phyloP scores from a whole-genome alignment of 2,329 filamentous ascomycete species.

The Fusarium cicatricum region DNA sequence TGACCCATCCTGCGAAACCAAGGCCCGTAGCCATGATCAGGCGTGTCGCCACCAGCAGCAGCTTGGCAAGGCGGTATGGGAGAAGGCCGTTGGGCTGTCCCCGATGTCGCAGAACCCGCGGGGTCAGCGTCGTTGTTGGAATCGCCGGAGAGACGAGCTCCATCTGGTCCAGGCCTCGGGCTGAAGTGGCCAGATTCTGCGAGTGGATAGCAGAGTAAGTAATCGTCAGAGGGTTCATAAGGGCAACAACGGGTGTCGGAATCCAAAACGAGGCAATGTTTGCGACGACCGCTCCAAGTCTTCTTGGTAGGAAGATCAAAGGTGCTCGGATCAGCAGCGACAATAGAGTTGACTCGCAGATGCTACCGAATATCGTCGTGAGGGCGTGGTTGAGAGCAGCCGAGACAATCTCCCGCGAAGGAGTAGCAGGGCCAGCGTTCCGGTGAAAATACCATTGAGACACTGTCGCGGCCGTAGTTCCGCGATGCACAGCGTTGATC shows the following conservation, averaged over 20 bases:
- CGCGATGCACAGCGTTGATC: slow-evolving; percentile 86
- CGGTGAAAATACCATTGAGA: slow-evolving; percentile 99
- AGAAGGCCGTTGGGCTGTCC: slow-evolving; percentile 67
- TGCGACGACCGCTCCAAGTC: slow-evolving; percentile 70
- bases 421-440: slow-evolving; percentile 78
- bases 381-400: slow-evolving; percentile 84
- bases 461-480: slow-evolving; percentile 92
- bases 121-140: slow-evolving; percentile 76
- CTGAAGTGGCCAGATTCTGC: slow-evolving; percentile 78
- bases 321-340: slow-evolving; percentile 84
- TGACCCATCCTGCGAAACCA: slow-evolving; percentile 96
- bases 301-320: slow-evolving; percentile 80
- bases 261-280: slow-evolving; percentile 81
- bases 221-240: slow-evolving; percentile 90
- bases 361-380: slow-evolving; percentile 89
- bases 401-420: slow-evolving; percentile 80
- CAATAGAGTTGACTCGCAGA: slow-evolving; percentile 86
- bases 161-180: slow-evolving; percentile 82
- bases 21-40: slow-evolving; percentile 90
- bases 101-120: slow-evolving; percentile 57
- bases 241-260: slow-evolving; percentile 82
- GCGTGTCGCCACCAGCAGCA: slow-evolving; percentile 88
- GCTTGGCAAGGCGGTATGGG: slow-evolving; percentile 89
- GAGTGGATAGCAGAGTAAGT: slow-evolving; percentile 96
- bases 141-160: slow-evolving; percentile 77